A percentile compares a stretch with the other conserved stretches of the same genome.
Conservation (phyloP, 768 basidiomycete species). For the Tulasnella sp. region DNA sequence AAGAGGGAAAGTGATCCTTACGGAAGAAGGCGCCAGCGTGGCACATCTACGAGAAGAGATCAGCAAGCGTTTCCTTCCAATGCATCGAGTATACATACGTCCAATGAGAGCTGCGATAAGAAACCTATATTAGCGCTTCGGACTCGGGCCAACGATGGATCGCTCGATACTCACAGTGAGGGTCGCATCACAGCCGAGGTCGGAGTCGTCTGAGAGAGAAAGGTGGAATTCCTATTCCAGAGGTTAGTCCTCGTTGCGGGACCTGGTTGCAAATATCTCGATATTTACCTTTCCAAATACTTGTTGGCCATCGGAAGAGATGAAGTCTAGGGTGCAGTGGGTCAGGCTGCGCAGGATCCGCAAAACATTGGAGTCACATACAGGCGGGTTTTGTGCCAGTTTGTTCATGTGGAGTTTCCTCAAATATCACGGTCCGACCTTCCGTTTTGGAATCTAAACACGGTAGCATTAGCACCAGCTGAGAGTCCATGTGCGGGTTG, state of each 20-base stretch:
- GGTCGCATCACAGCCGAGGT: neutral
- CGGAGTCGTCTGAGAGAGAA: neutral
- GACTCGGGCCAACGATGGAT: neutral
- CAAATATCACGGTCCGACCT: neutral
- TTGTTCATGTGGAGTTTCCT: neutral
- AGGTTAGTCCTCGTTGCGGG: neutral
- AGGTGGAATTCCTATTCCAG: neutral
- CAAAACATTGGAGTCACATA: neutral
- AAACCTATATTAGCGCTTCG: neutral
- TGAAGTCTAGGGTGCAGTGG: neutral
- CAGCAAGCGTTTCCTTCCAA: neutral
- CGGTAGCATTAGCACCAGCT: neutral
- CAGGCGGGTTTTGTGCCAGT: neutral
- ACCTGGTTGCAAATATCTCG: neutral
- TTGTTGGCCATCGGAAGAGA: neutral
- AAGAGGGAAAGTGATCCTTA: neutral
- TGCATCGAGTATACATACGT: neutral
- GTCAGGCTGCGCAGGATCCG: neutral
- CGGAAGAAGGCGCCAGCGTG: neutral
- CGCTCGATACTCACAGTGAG: neutral
- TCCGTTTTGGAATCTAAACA: neutral
- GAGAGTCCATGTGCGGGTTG: neutral
- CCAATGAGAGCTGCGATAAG: neutral
- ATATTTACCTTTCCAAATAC: neutral
- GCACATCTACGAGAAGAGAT: neutral